Evolutionary conservation across 345 rosid genomes (phyloP), one percentile per base, ranked within the genome.

Genomic region (Citropsis articulata): DNA sequence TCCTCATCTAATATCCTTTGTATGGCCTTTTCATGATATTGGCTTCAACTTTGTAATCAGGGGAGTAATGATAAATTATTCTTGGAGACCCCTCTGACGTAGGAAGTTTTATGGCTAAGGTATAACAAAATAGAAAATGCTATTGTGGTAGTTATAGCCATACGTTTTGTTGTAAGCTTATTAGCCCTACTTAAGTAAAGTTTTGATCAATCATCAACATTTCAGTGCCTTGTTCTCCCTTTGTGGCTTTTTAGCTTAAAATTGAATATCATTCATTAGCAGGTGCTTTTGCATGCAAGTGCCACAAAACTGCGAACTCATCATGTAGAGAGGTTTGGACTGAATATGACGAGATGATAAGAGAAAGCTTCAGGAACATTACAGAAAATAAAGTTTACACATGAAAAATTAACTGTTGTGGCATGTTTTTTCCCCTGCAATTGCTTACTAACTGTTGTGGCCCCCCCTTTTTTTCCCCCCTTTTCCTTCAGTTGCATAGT

Each of bases 321-420:
- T 66, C 85, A 1, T 88, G 93, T 25, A 78, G 80, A 67, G 90
- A 90, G 48, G 78, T 77, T 18, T 75, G 90, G 97, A 90, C 89
- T 0, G 95, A 90, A 84, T 89, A 88, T 48, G 89, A 89, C 63
- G 90, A 86, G 78, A 79, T 92, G 75, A 87, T 83, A 79, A 77
- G 85, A 71, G 91, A 84, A 70, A 85, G 83, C 79, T 83, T 86
- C 64, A 28, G 53, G 22, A 83, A 83, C 59, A 69, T 86, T 48
- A 89, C 89, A 3, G 87, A 84, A 76, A 82, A 88, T 53, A 89
- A 81, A 83, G 93, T 91, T 57, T 90, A 85, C 78, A 92, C 94
- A 0, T 83, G 89, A 10, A 62, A 27, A 27, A 79, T 85, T 50
- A 70, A 33, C 28, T 72, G 7, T 42, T 57, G 9, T 56, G 33